Base-by-base conservation (phyloP, 2,329 filamentous ascomycete species). In the Penicillium polonicum region DNA sequence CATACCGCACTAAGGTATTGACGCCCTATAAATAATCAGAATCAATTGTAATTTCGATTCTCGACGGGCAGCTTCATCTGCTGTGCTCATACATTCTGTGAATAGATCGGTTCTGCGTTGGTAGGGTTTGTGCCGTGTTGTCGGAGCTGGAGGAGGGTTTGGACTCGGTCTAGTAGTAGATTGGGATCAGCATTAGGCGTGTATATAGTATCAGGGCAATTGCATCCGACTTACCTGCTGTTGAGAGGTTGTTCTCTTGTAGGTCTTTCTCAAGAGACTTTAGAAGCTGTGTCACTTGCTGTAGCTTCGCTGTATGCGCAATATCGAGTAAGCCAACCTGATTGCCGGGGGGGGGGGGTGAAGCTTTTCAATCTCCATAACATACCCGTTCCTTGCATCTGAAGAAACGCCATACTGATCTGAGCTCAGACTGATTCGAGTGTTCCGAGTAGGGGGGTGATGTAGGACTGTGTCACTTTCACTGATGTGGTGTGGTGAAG, bases 71-170 rank as follows among this genome's bases (percentile, higher is more conserved):
- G 1, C 46, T 43, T 33, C 44, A 17, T 44, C 23, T 25, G 8
- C 38, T 36, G 42, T 25, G 38, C 52, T 64, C 79, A 63, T 80
- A 89, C 91, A 75, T 88, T 80, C 73, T 85, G 83, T n/a, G 89
- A 88, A 75, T 94, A 97, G 57, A 97, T 93, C 1, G 91, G 88
- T 57, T 88, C 88, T 29, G 92, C 87, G 74, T 90, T 82, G 31
- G 78, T 79, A 8, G 88, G 85, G 66, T 88, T 86, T 59, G 92
- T 86, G 7, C 92, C 89, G 68, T 90, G 84, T 33, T 92, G 79
- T 74, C 96, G 96, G 48, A 97, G 80, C 65, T 91, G 74, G 51
- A 81, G 75, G 21, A 87, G 77, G 17, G 76, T 71, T 31, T 78
- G 69, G 8, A 72, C 68, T n/a, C 70, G 70, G 57, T 74, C 75